Conservation (phyloP, 306 rosid genomes). For the Delonix regia region DNA sequence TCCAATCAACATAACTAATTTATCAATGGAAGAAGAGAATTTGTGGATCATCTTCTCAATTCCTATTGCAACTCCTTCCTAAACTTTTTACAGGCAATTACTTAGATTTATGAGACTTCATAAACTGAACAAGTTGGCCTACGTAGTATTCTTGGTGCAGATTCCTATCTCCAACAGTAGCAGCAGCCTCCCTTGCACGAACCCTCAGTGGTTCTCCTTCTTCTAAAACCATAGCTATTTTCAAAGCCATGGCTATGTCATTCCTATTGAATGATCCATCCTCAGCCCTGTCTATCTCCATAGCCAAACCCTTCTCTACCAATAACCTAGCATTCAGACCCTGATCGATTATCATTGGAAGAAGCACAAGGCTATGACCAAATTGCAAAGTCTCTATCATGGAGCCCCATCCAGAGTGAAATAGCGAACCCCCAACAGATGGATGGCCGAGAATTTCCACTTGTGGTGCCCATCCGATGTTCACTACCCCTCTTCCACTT, state of each 20-base stretch:
- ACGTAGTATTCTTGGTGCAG: background rate
- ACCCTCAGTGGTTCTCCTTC: background rate
- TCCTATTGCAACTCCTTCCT: no score
- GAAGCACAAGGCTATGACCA: background rate
- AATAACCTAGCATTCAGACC: background rate
- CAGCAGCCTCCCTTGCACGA: background rate
- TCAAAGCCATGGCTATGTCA: conserved; percentile 34
- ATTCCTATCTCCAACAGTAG: background rate
- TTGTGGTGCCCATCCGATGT: background rate
- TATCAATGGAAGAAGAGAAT: no score
- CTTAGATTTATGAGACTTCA: background rate
- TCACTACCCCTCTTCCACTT: background rate
- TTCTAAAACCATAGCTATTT: background rate
- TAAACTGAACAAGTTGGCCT: background rate
- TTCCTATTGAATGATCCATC: conserved; percentile 38
- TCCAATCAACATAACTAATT: no score
- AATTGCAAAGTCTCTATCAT: background rate
- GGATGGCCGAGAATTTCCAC: conserved; percentile 4
- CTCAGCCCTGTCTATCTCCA: conserved; percentile 32
- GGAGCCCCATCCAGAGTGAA: conserved; percentile 2
- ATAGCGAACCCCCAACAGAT: background rate
- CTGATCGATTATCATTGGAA: background rate
- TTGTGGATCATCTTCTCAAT: no score
- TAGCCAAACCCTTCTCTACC: conserved; percentile 6
- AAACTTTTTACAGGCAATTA: no score